Conservation (phyloP, 2,329 filamentous ascomycete genomes). For the Domatiomyces catenatus region DNA sequence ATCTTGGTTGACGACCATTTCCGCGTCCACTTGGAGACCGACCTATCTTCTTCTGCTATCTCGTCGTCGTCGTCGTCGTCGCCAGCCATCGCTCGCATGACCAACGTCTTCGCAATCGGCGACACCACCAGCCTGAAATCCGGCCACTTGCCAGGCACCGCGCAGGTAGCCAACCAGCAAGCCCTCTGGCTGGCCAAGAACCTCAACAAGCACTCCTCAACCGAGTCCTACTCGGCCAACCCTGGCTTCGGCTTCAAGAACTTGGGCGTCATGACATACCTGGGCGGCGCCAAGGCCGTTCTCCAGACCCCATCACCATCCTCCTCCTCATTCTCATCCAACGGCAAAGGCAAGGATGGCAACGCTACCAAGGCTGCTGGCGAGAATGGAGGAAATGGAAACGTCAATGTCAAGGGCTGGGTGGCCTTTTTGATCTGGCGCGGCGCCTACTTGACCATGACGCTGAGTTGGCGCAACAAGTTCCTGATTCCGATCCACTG, state of each 20-base stretch:
- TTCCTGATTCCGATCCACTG: conserved; percentile 28
- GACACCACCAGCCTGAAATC: conserved; percentile 40
- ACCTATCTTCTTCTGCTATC: conserved; percentile 1
- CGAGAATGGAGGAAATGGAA: conserved; percentile 19
- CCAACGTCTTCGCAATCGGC: conserved; percentile 40
- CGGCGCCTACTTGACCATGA: conserved; percentile 31
- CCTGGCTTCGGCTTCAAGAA: conserved; percentile 40
- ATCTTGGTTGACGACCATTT: conserved; percentile 42
- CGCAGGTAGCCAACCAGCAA: conserved; percentile 44
- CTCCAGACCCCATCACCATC: conserved; percentile 33
- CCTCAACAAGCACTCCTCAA: conserved; percentile 32
- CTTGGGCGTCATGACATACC: conserved; percentile 44
- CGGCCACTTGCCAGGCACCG: conserved; percentile 40
- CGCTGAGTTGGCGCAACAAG: conserved; percentile 32
- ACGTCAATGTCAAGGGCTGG: conserved; percentile 26
- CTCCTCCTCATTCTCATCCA: conserved; percentile 2
- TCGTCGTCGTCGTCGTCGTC: neutral
- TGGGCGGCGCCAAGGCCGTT: conserved; percentile 42
- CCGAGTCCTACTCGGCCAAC: conserved; percentile 5
- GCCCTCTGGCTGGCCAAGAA: conserved; percentile 41
- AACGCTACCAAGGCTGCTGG: conserved; percentile 10
- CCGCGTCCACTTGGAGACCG: conserved; percentile 36
- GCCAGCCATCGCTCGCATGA: conserved; percentile 28
- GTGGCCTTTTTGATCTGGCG: conserved; percentile 31
- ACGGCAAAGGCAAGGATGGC: neutral